Conservation (phyloP, 2,329 filamentous ascomycete species). For the Huntiella moniliformis region DNA sequence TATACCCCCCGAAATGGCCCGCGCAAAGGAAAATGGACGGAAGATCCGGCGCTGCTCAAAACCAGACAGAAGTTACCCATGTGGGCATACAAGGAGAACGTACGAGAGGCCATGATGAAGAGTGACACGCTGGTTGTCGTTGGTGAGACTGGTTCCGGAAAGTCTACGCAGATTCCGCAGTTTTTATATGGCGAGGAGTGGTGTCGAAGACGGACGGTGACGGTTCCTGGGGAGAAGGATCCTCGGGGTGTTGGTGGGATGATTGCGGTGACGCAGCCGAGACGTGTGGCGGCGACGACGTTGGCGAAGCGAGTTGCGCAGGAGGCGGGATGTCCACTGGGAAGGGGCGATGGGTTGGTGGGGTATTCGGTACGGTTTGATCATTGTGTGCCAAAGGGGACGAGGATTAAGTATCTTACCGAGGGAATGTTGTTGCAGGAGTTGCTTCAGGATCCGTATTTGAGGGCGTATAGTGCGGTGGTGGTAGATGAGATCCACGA, state of each 20-base stretch:
- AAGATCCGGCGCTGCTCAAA: conserved; percentile 21
- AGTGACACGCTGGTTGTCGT: conserved; percentile 67
- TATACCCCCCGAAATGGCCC: not conserved
- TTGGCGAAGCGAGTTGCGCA: conserved; percentile 73
- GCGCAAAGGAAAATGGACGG: conserved; percentile 11
- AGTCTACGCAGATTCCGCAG: conserved; percentile 90
- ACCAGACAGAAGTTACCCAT: conserved; percentile 58
- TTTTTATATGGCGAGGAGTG: conserved; percentile 64
- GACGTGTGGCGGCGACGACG: conserved; percentile 82
- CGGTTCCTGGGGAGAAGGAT: conserved; percentile 6
- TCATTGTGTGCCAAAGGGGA: conserved; percentile 61
- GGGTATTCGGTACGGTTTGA: conserved; percentile 95
- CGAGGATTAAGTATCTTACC: conserved; percentile 80
- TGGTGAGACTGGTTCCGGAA: conserved; percentile 90
- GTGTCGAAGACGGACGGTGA: conserved; percentile 44
- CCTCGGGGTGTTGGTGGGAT: conserved; percentile 49
- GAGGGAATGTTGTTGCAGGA: conserved; percentile 95
- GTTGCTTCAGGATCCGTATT: conserved; percentile 63
- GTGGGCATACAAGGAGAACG: conserved; percentile 53
- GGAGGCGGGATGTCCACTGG: conserved; percentile 42
- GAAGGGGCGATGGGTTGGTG: conserved; percentile 32
- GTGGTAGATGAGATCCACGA: conserved; percentile 97
- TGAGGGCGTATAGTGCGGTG: conserved; percentile 73
- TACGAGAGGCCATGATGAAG: conserved; percentile 39
- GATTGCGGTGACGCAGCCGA: conserved; percentile 90